A percentile compares a stretch with the other conserved stretches of the same genome.
phyloP scores from a whole-genome alignment of 129 eudicot species.

The sunflower (Helianthus annuus) region HanXRQr2.0-SUNRISE NC_035441.2:112469795-112470294 shows the following conservation, averaged over 20 bases:
- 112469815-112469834: slow-evolving; percentile 49
- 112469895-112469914: slow-evolving; percentile 69
- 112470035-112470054: neutral
- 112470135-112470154: slow-evolving; percentile 35
- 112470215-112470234: slow-evolving; percentile 30
- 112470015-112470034: slow-evolving; percentile 50
- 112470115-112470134: neutral
- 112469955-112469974: slow-evolving; percentile 73
- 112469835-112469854: slow-evolving; percentile 56
- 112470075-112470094: neutral
- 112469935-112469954: slow-evolving; percentile 59
- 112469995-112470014: slow-evolving; percentile 93
- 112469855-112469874: slow-evolving; percentile 62
- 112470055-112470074: neutral
- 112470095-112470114: slow-evolving; percentile 64
- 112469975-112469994: slow-evolving; percentile 81
- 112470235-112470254: neutral
- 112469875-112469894: slow-evolving; percentile 75
- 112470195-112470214: too few species aligned
- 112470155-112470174: neutral
- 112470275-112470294: neutral
- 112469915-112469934: slow-evolving; percentile 59
- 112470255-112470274: neutral
- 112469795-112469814: neutral
- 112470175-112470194: neutral